Percentiles rank a stretch among this genome's conserved stretches.
These are phyloP conservation scores for Phallus indusiatus DNA, from an alignment of 768 basidiomycete species.

Conservation along the genomic window DNA sequence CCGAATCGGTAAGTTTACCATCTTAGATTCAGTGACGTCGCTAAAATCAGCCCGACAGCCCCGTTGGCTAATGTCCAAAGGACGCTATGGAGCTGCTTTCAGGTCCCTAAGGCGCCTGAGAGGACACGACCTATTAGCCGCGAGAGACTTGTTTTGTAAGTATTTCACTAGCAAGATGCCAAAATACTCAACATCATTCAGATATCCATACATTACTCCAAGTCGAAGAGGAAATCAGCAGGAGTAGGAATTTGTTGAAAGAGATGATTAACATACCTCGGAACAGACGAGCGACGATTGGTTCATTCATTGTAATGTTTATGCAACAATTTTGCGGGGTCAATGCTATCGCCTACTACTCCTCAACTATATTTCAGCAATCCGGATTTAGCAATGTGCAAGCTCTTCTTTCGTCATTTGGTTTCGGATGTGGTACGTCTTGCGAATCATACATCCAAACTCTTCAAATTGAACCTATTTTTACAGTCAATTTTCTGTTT, in stretches of 20 bases:
- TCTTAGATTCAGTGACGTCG: background rate
- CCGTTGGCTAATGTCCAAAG: constrained; percentile 78
- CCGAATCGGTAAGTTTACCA: constrained; percentile 38
- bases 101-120: constrained; percentile 53
- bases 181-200: constrained; percentile 9
- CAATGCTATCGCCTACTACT: constrained; percentile 76
- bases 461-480: background rate
- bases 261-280: constrained; percentile 74
- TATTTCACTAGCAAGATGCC: background rate
- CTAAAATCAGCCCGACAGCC: constrained; percentile 26
- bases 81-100: constrained; percentile 60
- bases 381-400: constrained; percentile 47
- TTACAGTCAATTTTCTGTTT: constrained; percentile 30
- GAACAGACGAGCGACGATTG: constrained; percentile 56
- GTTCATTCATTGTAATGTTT: constrained; percentile 63
- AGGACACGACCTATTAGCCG: constrained; percentile 63
- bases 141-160: constrained; percentile 62
- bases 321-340: constrained; percentile 78
- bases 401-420: constrained; percentile 51
- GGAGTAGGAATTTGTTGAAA: constrained; percentile 37
- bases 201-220: constrained; percentile 62
- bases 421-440: constrained; percentile 32
- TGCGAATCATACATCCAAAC: background rate
- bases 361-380: constrained; percentile 58
- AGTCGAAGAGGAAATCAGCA: constrained; percentile 48